These are phyloP conservation scores for Hysterangium stoloniferum DNA, from an alignment of 768 basidiomycete species.

Conservation along the genomic window DNA sequence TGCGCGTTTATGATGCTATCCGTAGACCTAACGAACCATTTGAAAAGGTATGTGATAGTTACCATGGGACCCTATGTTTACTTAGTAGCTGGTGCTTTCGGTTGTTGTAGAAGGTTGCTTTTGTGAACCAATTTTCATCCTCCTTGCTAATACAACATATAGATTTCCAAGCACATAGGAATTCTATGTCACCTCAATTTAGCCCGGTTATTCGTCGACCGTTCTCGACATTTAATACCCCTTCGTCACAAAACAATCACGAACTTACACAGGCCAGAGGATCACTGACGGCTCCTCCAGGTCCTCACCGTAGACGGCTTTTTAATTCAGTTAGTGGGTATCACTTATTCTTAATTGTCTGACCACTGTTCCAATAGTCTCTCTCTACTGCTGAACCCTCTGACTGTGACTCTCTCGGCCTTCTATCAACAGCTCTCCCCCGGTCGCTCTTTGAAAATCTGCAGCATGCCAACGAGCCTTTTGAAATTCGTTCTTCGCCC, in stretches of 20 bases:
- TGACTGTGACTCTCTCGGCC: conserved; percentile 32
- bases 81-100: too few relatives aligned
- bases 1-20: conserved; percentile 35
- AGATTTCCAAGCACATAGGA: too few relatives aligned
- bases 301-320: conserved; percentile 32
- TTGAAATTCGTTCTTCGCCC: neutral
- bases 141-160: too few relatives aligned
- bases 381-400: conserved; percentile 38
- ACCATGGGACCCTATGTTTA: too few relatives aligned
- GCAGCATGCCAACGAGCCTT: neutral
- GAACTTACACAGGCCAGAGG: conserved; percentile 55
- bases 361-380: conserved; percentile 28
- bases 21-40: conserved; percentile 39
- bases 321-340: conserved; percentile 32
- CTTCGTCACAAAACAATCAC: conserved; percentile 57
- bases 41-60: too few relatives aligned
- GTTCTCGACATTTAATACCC: conserved; percentile 44
- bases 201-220: conserved; percentile 28
- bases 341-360: neutral
- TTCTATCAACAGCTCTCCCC: conserved; percentile 13
- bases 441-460: neutral
- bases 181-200: conserved; percentile 20
- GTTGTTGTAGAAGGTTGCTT: too few relatives aligned
- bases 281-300: conserved; percentile 65
- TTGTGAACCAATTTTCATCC: too few relatives aligned